Evolutionary conservation across 2,329 filamentous ascomycete genomes (phyloP), one percentile per base, ranked within the genome.

Genomic region (Paecilomyces sp.): DNA sequence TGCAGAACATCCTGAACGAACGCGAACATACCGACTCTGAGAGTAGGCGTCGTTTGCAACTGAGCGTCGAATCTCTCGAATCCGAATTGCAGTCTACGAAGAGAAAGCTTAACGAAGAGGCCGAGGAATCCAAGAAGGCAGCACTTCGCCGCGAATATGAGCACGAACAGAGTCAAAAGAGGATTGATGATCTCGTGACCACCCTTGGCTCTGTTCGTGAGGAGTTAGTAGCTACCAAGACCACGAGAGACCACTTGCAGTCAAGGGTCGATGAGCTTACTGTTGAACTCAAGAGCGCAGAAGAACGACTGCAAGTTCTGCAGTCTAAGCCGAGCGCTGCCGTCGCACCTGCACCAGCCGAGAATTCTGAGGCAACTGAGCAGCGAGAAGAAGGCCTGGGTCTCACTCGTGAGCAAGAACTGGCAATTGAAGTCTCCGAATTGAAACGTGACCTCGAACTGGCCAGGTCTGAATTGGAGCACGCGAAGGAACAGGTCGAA

Each of bases 1-100:
- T 97, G 56, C 93, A 97, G 69, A 92, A 87, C 15, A 82, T 97
- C 34, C 87, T 95, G 64, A 97, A 97, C 67, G 93, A 99, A 76
- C 90, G 92, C 47, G 92, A 96, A 67, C 83, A 94, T 55, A 81
- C 87, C 1, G 92, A 97, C 60, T 85, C 89, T 0, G 94, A 99
- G 73, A 86, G 83, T 24, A 87, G 90, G 64, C 88, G 93, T 58
- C 87, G 92, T 64, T 79, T 96, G 0, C 91, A 96, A 69, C 78
- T 82, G 13, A 90, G 88, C 65, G 85, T 92, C 25, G 92, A 97
- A 65, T 80, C 82, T 12, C 79, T 97, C 8, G 92, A 97, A 68
- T 79, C 85, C 1, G 92, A 99, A 67, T 76, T 99, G 4, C 83
- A 84, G 57, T 83, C 86, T 2, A 88, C 87, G 0, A 95, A 95